Conservation (phyloP, 441 rosid species). For the Erodium trifolium region DNA sequence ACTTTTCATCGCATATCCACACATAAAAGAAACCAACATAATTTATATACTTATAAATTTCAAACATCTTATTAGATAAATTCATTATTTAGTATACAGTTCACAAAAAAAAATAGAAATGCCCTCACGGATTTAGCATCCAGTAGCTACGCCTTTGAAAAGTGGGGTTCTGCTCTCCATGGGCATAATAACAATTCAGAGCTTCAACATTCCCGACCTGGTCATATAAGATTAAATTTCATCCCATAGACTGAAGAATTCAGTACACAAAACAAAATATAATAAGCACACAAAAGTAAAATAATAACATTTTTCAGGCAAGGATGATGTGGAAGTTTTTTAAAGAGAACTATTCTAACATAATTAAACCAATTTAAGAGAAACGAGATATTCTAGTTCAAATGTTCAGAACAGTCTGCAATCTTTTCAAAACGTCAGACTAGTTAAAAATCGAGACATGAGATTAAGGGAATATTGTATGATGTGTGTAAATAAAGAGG, state of each 20-base stretch:
- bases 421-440: not conserved
- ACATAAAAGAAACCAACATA: not conserved
- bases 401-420: not conserved
- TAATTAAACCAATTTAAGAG: not conserved
- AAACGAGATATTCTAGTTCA: not conserved
- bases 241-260: slow-evolving; percentile 14
- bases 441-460: not conserved
- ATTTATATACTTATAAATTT: not conserved
- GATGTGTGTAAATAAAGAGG: not conserved
- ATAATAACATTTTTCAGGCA: not conserved
- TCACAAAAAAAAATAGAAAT: slow-evolving; percentile 5
- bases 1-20: not conserved
- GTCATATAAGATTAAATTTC: slow-evolving; percentile 23
- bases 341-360: not conserved
- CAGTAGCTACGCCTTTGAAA: slow-evolving; percentile 93
- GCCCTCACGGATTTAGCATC: slow-evolving; percentile 89
- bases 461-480: not conserved
- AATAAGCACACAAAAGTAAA: no score
- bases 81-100: not conserved
- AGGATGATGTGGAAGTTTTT: not conserved
- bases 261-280: slow-evolving; percentile 4
- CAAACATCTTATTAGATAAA: not conserved
- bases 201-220: slow-evolving; percentile 87
- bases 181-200: slow-evolving; percentile 89
- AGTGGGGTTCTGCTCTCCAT: slow-evolving; percentile 66